phyloP scores from a whole-genome alignment of 306 rosid species.

The Castanea crenata region DNA sequence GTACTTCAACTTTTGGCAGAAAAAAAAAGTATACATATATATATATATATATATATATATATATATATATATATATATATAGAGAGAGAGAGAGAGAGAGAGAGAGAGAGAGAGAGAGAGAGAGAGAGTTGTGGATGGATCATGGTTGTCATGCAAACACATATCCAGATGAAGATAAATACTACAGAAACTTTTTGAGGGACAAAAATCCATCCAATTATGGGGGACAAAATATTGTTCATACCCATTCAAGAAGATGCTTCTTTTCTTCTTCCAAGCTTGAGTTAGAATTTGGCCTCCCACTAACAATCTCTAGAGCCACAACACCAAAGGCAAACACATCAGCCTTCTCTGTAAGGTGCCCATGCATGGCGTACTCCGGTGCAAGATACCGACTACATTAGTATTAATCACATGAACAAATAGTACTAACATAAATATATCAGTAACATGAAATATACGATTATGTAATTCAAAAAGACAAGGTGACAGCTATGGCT shows the following conservation, averaged over 20 bases:
- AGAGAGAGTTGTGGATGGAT: too few relatives aligned
- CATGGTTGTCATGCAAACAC: too few relatives aligned
- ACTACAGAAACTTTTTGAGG: too few relatives aligned
- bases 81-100: too few relatives aligned
- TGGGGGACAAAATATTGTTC: slow-evolving; percentile 5
- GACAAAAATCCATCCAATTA: not conserved
- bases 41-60: too few relatives aligned
- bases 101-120: too few relatives aligned
- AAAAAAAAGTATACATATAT: not conserved
- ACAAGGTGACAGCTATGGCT: not conserved
- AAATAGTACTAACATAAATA: slow-evolving; percentile 4
- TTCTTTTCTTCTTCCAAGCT: slow-evolving; percentile 56
- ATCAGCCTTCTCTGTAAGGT: slow-evolving; percentile 83
- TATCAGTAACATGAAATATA: not conserved
- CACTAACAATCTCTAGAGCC: slow-evolving; percentile 70
- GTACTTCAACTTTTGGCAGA: too few relatives aligned
- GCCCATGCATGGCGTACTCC: slow-evolving; percentile 89
- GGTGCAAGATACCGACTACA: slow-evolving; percentile 91
- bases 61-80: too few relatives aligned
- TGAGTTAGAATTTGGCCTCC: slow-evolving; percentile 66
- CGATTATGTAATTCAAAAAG: slow-evolving; percentile 3
- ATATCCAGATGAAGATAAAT: too few relatives aligned
- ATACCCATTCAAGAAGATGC: slow-evolving; percentile 83
- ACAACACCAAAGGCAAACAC: slow-evolving; percentile 91
- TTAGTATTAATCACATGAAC: not conserved